Base-by-base conservation (phyloP, 306 rosid species). In the Glycine soja region DNA sequence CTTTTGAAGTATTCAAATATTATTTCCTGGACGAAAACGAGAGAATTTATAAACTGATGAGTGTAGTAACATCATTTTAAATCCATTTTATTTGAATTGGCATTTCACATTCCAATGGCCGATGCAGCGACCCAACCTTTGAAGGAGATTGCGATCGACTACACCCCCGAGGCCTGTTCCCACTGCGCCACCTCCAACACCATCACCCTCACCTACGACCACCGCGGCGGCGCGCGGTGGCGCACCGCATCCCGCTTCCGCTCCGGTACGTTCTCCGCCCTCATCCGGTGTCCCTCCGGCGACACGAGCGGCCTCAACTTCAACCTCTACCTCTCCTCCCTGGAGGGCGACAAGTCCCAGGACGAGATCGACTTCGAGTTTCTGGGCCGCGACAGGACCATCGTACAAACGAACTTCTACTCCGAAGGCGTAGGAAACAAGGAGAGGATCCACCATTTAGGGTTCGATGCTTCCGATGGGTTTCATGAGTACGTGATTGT, bases 311-410 rank as follows among this genome's bases (percentile, higher is more conserved):
- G 92, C 16, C 91, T 90, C 85, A 90, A 92, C 66, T 88, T 90
- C 87, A 90, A 92, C 84, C 30, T 92, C 83, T 88, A 90, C 72
- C 92, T 90, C 64, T 90, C 94, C 14, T 87, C 92, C 65, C 87
- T 84, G 1, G 89, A 92, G 77, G 91, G 97, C 0, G 92, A 91
- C 77, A 90, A 82, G 47, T 80, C 90, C 2, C 94, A 90, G 43
- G 94, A 88, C 88, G 97, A 91, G 83, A 91, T 91, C 45, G 97
- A 91, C 54, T 91, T 92, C 42, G 89, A 92, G 81, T 87, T 92
- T 61, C 42, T 92, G 24, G 97, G 94, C 9, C 82, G 81, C 2
- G 89, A 90, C 75, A 78, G 54, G 48, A 86, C 65, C 30, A 11
- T 91, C 2, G 90, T 88, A 2, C 92, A 89, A 66, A 88, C 92